Percentiles rank a stretch among this genome's conserved stretches.
Conservation (phyloP, 164 flowering plant species). For the Chimonanthus praecox region DNA sequence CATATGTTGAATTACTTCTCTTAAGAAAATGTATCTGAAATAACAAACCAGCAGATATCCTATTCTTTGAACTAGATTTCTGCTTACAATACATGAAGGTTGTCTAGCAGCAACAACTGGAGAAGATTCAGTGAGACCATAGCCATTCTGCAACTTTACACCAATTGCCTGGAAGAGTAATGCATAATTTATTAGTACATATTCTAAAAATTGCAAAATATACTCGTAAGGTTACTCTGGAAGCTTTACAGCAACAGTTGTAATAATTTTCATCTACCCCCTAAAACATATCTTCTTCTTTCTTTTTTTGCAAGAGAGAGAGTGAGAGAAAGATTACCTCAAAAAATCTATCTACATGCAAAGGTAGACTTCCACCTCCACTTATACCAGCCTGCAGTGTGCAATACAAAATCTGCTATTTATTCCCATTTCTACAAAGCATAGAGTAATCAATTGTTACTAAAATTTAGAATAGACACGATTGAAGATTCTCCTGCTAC, state of each 20-base stretch:
- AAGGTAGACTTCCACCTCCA: constrained; percentile 93
- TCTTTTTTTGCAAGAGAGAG: not conserved
- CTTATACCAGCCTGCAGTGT: constrained; percentile 77
- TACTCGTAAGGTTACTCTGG: not conserved
- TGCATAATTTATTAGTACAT: not conserved
- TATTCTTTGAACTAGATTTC: not conserved
- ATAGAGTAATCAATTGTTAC: constrained; percentile 4
- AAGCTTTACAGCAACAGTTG: not conserved
- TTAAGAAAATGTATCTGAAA: not conserved
- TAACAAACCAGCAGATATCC: not conserved
- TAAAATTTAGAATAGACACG: not conserved
- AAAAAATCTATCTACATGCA: constrained; percentile 72
- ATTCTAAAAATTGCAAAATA: not conserved
- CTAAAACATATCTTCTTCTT: not conserved
- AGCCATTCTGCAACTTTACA: constrained; percentile 72
- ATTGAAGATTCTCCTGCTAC: not conserved
- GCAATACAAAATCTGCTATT: constrained; percentile 5
- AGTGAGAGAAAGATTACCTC: constrained; percentile 43
- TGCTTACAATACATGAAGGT: constrained; percentile 56
- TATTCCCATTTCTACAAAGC: not conserved
- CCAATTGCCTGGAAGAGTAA: constrained; percentile 67
- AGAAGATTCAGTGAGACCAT: constrained; percentile 86
- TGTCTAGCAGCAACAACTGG: constrained; percentile 78
- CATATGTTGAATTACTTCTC: not conserved
- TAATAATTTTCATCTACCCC: not conserved